Evolutionary conservation across 2,329 filamentous ascomycete genomes (phyloP), one percentile per base, ranked within the genome.

Genomic region (Metarhizium brunneum): DNA sequence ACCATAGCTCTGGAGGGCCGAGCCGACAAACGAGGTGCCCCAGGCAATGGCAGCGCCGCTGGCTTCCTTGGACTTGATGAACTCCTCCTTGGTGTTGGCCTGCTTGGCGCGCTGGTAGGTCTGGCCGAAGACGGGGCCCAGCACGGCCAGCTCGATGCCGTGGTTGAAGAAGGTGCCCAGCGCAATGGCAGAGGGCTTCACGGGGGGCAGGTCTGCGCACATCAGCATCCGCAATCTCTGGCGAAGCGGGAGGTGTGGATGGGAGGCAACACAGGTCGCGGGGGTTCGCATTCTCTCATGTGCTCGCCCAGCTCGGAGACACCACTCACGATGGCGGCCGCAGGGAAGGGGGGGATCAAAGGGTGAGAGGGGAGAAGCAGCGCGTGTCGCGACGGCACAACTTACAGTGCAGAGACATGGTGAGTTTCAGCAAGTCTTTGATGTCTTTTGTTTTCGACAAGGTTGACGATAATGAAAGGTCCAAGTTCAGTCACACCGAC

Each of bases 171-270:
- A 77, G 60, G 92, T 94, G 76, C 94, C 94, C 68, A 97, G 84
- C 69, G 92, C 94, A 70, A 99, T 96, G 68, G 94, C 92, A 69
- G 92, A 96, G 65, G 94, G 94, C 87, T 96, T 97, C 70, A 99
- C 94, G 64, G 92, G 71, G 61, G 81, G 81, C 38, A 84, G 77
- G 68, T 83, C 80, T 40, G 38, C 13, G 13, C 38, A 40, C 38
- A 16, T 16, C 38, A 40, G 38, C 38, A 40, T 13, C 14, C 11
- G 35, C 2, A 40, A 40, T 40, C 10, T 40, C 7, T 13, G 2
- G 14, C 38, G 38, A 25, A 25, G 25, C 25, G 25, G 25, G 25
- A 25, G 25, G 25, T 25, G 25, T 25, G 25, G 25, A 25, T 25
- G 3, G 25, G 25, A 25, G 25, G 32, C 32, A 6, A 35, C 32